Evolutionary conservation across 2,329 filamentous ascomycete genomes (phyloP).

Genomic region (Hypoxylon sp.): DNA sequence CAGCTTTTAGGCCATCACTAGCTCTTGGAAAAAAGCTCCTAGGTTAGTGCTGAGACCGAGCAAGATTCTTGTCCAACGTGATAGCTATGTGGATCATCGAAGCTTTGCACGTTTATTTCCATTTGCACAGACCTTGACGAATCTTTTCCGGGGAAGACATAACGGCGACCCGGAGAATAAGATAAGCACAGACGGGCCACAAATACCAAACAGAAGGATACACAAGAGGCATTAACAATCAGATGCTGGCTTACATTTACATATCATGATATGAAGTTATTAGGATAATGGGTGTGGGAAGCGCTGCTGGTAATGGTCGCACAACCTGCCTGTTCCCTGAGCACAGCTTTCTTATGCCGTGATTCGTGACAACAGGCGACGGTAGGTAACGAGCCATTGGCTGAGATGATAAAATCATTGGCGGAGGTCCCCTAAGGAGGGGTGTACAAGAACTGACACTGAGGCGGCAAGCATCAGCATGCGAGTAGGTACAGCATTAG

Average conservation of each 20-base stretch:
- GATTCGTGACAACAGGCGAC: conserved; percentile 42
- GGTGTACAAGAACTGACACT: conserved; percentile 39
- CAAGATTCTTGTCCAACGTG: conserved; percentile 31
- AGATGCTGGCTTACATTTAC: conserved; percentile 21
- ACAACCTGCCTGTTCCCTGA: conserved; percentile 43
- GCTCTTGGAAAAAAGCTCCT: conserved; percentile 28
- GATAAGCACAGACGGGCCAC: conserved; percentile 24
- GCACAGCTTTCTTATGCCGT: conserved; percentile 38
- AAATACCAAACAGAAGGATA: conserved; percentile 39
- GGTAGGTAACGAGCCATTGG: conserved; percentile 37
- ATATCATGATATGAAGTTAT: conserved; percentile 21
- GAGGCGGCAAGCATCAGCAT: conserved; percentile 42
- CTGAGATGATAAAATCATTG: conserved; percentile 26
- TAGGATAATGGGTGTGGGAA: conserved; percentile 23
- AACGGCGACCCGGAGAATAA: conserved; percentile 33
- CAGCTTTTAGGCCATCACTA: conserved; percentile 31
- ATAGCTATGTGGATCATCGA: conserved; percentile 18
- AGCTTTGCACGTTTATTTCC: conserved; percentile 30
- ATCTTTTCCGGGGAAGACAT: conserved; percentile 11
- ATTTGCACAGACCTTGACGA: conserved; percentile 16
- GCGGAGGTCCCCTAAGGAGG: conserved; percentile 30
- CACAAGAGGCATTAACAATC: conserved; percentile 37
- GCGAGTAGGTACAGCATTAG: conserved; percentile 32
- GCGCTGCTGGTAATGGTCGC: conserved; percentile 34
- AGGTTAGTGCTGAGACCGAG: conserved; percentile 26